These are phyloP conservation scores for Exobasidium rhododendri DNA, from an alignment of 1,284 basidiomycete species.

Conservation along the genomic window DNA sequence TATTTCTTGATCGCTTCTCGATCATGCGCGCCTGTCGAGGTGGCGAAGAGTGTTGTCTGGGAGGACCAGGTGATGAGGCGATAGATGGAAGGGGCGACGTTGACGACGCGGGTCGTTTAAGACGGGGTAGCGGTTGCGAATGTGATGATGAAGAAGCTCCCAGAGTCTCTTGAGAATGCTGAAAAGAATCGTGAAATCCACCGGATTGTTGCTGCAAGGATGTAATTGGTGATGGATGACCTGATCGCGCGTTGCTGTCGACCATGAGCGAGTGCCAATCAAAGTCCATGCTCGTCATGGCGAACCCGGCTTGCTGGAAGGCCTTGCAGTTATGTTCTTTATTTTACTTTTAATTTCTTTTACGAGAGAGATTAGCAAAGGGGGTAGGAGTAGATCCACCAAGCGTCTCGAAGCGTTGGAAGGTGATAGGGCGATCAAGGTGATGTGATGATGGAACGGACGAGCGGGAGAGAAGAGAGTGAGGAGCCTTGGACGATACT, in stretches of 20 bases:
- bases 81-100: neutral
- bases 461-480: no score
- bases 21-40: neutral
- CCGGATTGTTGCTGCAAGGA: neutral
- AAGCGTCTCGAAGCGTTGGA: no score
- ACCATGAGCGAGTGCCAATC: slow-evolving; percentile 3
- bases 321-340: no score
- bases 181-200: no score
- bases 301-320: neutral
- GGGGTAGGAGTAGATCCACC: no score
- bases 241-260: neutral
- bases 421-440: no score
- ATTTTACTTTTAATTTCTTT: no score
- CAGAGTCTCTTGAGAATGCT: neutral
- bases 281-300: slow-evolving; percentile 2
- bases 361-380: no score
- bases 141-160: neutral
- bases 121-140: neutral
- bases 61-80: neutral
- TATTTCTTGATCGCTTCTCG: neutral
- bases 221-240: neutral
- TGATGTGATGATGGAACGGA: no score
- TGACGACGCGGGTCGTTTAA: neutral
- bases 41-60: slow-evolving; percentile 3
- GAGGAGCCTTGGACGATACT: no score